A percentile compares a stretch with the other conserved stretches of the same genome.
These are phyloP conservation scores for Stemphylium vesicarium DNA, from an alignment of 2,329 filamentous ascomycete genomes.

Conservation along the genomic window DNA sequence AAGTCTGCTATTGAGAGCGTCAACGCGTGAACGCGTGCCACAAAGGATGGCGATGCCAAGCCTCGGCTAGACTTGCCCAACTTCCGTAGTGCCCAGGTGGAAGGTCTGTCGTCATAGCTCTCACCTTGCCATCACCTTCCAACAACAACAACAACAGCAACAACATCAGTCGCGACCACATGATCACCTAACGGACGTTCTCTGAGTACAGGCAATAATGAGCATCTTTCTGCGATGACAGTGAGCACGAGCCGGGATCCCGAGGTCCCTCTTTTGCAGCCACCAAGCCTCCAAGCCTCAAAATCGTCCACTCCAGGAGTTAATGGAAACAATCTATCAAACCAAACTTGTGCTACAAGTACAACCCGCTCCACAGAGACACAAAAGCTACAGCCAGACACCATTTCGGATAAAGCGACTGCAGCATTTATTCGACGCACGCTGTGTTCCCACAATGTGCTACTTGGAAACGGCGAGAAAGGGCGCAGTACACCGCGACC, in stretches of 20 bases:
- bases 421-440: conserved; percentile 79
- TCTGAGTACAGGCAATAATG: conserved; percentile 20
- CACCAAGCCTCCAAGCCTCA: conserved; percentile 28
- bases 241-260: conserved; percentile 32
- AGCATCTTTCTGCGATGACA: conserved; percentile 31
- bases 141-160: conserved; percentile 1
- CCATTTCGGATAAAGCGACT: conserved; percentile 78
- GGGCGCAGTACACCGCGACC: conserved; percentile 65
- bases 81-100: neutral
- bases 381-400: conserved; percentile 40
- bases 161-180: conserved; percentile 15
- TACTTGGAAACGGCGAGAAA: conserved; percentile 58
- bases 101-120: conserved; percentile 25
- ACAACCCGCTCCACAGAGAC: conserved; percentile 26
- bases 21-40: conserved; percentile 4
- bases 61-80: conserved; percentile 23
- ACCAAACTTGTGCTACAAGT: conserved; percentile 22
- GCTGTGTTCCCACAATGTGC: conserved; percentile 72
- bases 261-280: conserved; percentile 28
- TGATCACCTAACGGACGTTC: conserved; percentile 12
- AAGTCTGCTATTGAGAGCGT: conserved; percentile 1
- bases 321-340: conserved; percentile 19
- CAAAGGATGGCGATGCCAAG: conserved; percentile 18
- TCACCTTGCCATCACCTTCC: conserved; percentile 9
- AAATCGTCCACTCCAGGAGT: conserved; percentile 15